Conservation (phyloP, 148 eudicot genomes). For the Rhododendron mucronatum region DNA sequence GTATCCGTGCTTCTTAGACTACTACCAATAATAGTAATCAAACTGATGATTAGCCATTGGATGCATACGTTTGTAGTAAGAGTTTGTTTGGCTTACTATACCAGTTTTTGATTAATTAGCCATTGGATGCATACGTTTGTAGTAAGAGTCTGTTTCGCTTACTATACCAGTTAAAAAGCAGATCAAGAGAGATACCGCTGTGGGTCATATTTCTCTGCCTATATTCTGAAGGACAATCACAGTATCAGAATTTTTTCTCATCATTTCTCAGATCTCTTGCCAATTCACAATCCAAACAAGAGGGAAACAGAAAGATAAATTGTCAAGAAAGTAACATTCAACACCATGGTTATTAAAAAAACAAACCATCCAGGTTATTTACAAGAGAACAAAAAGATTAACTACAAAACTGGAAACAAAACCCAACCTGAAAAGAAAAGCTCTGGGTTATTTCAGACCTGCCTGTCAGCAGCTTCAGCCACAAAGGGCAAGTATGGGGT, state of each 20-base stretch:
- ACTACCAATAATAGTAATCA: too few relatives aligned
- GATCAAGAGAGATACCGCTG: neutral
- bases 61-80: too few relatives aligned
- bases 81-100: too few relatives aligned
- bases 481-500: conserved; percentile 91
- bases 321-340: neutral
- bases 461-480: conserved; percentile 88
- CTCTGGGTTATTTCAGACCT: conserved; percentile 32
- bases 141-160: too few relatives aligned
- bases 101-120: too few relatives aligned
- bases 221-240: neutral
- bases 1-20: too few relatives aligned
- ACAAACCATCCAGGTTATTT: neutral
- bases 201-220: neutral
- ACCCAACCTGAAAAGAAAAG: neutral
- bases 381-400: neutral
- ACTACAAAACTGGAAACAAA: neutral
- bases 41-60: too few relatives aligned
- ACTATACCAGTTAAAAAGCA: neutral
- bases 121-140: too few relatives aligned
- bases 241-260: neutral
- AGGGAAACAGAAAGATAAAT: neutral
- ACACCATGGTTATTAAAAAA: neutral
- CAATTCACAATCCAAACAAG: too few relatives aligned
- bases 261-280: neutral